Conservation (phyloP, 2,329 filamentous ascomycete genomes). For the Xylariales sp. region DNA sequence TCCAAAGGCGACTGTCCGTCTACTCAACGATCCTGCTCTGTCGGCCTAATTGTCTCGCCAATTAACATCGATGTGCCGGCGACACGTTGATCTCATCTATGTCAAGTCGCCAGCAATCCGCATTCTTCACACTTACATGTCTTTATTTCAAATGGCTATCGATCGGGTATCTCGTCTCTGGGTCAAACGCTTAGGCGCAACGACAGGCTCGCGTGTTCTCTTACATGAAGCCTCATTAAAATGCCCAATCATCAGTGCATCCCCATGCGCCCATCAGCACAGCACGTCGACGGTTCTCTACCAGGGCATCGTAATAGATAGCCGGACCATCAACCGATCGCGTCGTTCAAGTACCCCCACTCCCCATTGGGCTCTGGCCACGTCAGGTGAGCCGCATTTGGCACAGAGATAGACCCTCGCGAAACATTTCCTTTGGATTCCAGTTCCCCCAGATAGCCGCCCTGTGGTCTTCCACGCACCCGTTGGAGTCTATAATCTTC, state of each 20-base stretch:
- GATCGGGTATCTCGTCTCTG: conserved; percentile 21
- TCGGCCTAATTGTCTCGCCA: conserved; percentile 4
- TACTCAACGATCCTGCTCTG: not conserved
- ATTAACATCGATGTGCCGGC: not conserved
- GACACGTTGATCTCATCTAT: conserved; percentile 20
- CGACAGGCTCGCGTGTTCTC: conserved; percentile 25
- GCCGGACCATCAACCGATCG: conserved; percentile 17
- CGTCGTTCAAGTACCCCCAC: conserved; percentile 39
- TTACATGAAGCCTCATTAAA: conserved; percentile 16
- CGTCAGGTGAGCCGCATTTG: conserved; percentile 46
- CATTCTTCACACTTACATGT: not conserved
- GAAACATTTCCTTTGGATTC: conserved; percentile 31
- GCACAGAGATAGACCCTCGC: conserved; percentile 8
- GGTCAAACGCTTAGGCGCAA: conserved; percentile 16
- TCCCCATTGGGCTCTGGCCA: conserved; percentile 44
- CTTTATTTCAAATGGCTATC: conserved; percentile 8
- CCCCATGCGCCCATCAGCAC: conserved; percentile 28
- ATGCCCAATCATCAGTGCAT: conserved; percentile 36
- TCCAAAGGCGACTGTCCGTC: conserved; percentile 35
- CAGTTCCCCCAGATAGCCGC: conserved; percentile 24
- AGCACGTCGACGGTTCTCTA: conserved; percentile 10
- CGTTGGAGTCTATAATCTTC: conserved; percentile 30
- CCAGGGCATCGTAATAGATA: conserved; percentile 11
- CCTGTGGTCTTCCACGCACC: conserved; percentile 23
- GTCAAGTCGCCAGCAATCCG: conserved; percentile 7